Percentiles rank a stretch among this genome's conserved stretches.
Evolutionary conservation across 1,139 yeast species (phyloP).

Genomic region (Sugiyamaella pinicola): DNA sequence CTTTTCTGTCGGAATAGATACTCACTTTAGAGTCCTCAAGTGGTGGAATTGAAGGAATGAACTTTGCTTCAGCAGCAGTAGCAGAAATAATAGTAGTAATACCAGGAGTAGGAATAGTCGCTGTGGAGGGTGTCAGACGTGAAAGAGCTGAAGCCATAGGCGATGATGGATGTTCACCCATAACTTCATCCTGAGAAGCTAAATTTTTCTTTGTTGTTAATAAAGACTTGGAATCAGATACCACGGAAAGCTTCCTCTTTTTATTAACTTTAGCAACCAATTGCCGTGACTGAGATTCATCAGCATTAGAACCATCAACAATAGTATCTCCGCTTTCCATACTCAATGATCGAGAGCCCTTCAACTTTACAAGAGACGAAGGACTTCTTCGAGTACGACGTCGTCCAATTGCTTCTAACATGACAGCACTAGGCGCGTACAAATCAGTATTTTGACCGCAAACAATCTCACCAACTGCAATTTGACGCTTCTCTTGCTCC

Average conservation of each 20-base stretch:
- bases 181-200: not conserved
- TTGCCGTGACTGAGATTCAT: not conserved
- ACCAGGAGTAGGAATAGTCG: too few relatives aligned
- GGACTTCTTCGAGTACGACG: slow-evolving; percentile 8
- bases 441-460: slow-evolving; percentile 4
- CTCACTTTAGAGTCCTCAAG: slow-evolving; percentile 4
- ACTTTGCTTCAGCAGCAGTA: not conserved
- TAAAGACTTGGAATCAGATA: not conserved
- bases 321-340: not conserved
- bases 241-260: not conserved
- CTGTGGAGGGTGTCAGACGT: too few relatives aligned
- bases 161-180: too few relatives aligned
- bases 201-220: not conserved
- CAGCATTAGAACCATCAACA: not conserved
- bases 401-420: slow-evolving; percentile 14
- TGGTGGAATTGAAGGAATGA: slow-evolving; percentile 5
- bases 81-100: not conserved
- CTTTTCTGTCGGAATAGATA: slow-evolving; percentile 2
- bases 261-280: not conserved
- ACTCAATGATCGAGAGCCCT: not conserved
- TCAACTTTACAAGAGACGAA: not conserved
- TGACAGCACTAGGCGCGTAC: slow-evolving; percentile 8
- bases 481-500: slow-evolving; percentile 28
- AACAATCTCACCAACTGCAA: slow-evolving; percentile 20
- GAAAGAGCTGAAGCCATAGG: too few relatives aligned